Percentiles rank a stretch among this genome's conserved stretches.
Evolutionary conservation across 345 rosid genomes (phyloP).

Genomic region (Murraya paniculata): DNA sequence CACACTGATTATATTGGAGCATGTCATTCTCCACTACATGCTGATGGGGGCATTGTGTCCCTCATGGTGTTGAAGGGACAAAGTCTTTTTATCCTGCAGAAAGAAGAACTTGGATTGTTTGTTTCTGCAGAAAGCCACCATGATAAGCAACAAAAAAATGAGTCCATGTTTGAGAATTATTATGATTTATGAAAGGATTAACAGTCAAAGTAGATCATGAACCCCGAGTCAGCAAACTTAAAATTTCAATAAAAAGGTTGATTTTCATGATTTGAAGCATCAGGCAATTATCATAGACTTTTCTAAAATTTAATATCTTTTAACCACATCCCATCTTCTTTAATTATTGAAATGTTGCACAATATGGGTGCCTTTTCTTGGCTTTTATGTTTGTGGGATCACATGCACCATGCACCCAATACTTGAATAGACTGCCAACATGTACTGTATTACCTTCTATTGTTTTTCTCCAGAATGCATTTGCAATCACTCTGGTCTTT

Average conservation of each 20-base stretch:
- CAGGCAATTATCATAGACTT: not conserved
- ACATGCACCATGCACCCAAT: constrained; percentile 57
- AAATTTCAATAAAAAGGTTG: not conserved
- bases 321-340: not conserved
- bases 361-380: constrained; percentile 11
- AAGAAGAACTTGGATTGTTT: not conserved
- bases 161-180: not conserved
- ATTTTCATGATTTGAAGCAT: not conserved
- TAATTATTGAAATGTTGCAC: constrained; percentile 8
- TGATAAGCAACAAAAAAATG: not conserved
- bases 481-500: constrained; percentile 5
- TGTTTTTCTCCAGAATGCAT: not conserved
- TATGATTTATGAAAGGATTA: not conserved
- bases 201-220: not conserved
- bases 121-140: constrained; percentile 6
- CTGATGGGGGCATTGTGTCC: constrained; percentile 19
- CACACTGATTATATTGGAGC: constrained; percentile 20
- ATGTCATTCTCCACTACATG: constrained; percentile 34
- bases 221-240: not conserved
- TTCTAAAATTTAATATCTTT: not conserved
- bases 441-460: constrained; percentile 5
- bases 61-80: constrained; percentile 22
- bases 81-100: not conserved
- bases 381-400: constrained; percentile 47
- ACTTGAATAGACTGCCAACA: constrained; percentile 18